Evolutionary conservation across 192 early-diverging fungal genomes (phyloP), one percentile per base, ranked within the genome.

Genomic region (Gaertneriomyces semiglobifer): DNA sequence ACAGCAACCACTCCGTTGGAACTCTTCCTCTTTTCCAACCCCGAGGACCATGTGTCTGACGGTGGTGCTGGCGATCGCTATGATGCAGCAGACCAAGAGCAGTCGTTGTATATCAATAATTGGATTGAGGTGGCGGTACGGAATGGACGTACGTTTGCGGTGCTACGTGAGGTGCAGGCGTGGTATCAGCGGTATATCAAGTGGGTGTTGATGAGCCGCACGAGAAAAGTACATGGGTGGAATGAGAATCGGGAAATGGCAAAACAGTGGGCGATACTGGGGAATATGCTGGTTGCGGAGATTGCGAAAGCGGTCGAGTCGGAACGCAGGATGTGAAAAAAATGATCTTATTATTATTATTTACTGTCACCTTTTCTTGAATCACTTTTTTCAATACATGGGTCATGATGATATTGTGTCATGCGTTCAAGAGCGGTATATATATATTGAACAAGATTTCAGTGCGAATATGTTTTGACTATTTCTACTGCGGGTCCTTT

Each of bases 141-240:
- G 4, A 52, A 61, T 16, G 75, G 60, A 43, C 59, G 54, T 46
- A 57, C 54, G 16, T 69, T 67, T n/a, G 39, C 52, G 16, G 63
- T 77, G 40, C 52, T 77, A 38, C 55, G 52, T 7, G 64, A 74
- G 53, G 7, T 77, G 19, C 44, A 73, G 12, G 44, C 6, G 16
- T 75, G 70, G 75, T 44, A 77, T 45, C 44, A 56, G 5, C n/a
- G 33, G 53, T 80, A 80, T 54, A 43, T 80, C 55, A 63, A 74
- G 47, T 80, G 74, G 74, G 68, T 64, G 59, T 58, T 77, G 20
- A 73, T 70, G 74, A 33, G 18, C 42, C 19, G 70, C 9, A 52
- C 69, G 7, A 40, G 20, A 55, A 43, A 55, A 33, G 45, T 42
- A 41, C 16, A 51, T 12, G 53, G 55, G 18, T 8, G 40, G 16